phyloP scores from a whole-genome alignment of 2,329 filamentous ascomycete genomes.

The Ophiocordyceps camponoti-rufipedis region DNA sequence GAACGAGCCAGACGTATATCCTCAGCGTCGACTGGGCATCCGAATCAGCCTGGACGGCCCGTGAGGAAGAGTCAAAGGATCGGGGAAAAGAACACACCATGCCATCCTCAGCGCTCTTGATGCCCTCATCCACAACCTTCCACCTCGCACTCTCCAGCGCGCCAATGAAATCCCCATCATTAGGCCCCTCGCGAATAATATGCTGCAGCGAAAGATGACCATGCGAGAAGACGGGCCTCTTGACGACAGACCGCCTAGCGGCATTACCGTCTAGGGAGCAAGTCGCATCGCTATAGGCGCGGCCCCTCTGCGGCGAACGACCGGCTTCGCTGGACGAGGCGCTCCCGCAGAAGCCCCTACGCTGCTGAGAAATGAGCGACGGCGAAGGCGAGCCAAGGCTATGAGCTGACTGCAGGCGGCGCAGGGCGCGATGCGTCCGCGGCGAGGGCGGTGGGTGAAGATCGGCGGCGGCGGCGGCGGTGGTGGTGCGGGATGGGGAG shows the following conservation, averaged over 20 bases:
- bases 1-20: conserved; percentile 91
- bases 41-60: background rate
- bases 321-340: conserved; percentile 8
- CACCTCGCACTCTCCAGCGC: conserved; percentile 54
- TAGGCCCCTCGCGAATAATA: conserved; percentile 64
- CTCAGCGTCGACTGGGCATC: conserved; percentile 68
- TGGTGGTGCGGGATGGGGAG: too few species aligned
- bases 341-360: background rate
- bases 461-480: background rate
- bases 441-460: background rate
- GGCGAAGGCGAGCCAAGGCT: background rate
- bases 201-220: conserved; percentile 48
- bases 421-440: background rate
- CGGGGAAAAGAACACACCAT: conserved; percentile 38
- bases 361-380: background rate
- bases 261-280: conserved; percentile 16
- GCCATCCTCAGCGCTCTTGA: conserved; percentile 62
- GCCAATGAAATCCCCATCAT: conserved; percentile 46
- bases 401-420: background rate
- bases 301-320: conserved; percentile 34
- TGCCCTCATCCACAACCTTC: conserved; percentile 57
- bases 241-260: conserved; percentile 18
- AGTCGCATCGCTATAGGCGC: conserved; percentile 58
- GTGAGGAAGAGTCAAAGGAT: background rate
- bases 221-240: conserved; percentile 29